Conservation (phyloP, 2,329 filamentous ascomycete genomes). For the Daldinia sp. region DNA sequence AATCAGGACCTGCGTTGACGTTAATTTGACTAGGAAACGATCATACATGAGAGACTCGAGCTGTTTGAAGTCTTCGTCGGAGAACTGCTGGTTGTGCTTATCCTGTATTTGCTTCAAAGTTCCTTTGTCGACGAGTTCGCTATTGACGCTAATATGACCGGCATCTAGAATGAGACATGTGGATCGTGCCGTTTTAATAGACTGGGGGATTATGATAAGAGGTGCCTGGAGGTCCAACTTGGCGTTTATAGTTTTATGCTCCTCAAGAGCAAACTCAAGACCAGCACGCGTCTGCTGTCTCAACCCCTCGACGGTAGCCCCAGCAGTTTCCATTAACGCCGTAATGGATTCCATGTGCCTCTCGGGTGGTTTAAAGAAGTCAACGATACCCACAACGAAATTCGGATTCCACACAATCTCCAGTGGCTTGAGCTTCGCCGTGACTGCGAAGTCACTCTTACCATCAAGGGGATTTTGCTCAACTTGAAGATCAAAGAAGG, state of each 20-base stretch:
- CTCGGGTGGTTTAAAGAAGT: constrained; percentile 96
- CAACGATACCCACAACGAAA: constrained; percentile 88
- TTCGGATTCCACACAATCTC: constrained; percentile 98
- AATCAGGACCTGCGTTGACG: constrained; percentile 95
- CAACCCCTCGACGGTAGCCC: constrained; percentile 93
- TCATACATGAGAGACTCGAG: constrained; percentile 98
- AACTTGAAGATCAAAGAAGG: constrained; percentile 91
- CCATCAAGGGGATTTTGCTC: constrained; percentile 96
- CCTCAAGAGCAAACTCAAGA: constrained; percentile 94
- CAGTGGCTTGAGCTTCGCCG: constrained; percentile 91
- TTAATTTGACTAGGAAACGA: constrained; percentile 91
- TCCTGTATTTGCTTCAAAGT: constrained; percentile 90
- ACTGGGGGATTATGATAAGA: constrained; percentile 95
- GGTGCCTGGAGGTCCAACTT: constrained; percentile 95
- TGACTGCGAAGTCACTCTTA: constrained; percentile 89
- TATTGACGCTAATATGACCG: constrained; percentile 93
- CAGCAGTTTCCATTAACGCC: constrained; percentile 93
- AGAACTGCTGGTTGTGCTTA: constrained; percentile 89
- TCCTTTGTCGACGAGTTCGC: constrained; percentile 91
- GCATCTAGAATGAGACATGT: constrained; percentile 95
- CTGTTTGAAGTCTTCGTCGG: constrained; percentile 86
- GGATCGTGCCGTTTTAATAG: constrained; percentile 82
- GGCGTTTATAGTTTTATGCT: constrained; percentile 98
- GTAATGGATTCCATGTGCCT: constrained; percentile 98
- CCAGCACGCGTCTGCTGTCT: constrained; percentile 96